phyloP scores from a whole-genome alignment of 176 grass and related monocot genomes.

The Aegilops bicornis region DNA sequence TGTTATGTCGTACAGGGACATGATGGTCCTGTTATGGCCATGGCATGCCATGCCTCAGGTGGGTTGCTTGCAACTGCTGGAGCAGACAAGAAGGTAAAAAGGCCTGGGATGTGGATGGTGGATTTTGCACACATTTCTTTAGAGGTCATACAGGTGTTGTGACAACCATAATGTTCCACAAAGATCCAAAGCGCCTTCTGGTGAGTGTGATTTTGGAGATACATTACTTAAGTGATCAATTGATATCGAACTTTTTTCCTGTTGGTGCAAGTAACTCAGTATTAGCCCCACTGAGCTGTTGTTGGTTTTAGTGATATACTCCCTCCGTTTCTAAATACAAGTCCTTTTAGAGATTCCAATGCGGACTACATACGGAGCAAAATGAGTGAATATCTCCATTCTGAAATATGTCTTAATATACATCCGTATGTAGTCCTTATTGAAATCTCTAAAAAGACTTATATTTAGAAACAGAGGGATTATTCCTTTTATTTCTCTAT shows the following conservation, averaged over 20 bases:
- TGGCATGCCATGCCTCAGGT: constrained; percentile 92
- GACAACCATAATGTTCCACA: constrained; percentile 81
- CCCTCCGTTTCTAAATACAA: no score
- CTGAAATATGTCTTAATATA: no score
- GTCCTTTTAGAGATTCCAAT: no score
- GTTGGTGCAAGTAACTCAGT: not conserved
- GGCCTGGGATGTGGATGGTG: constrained; percentile 95
- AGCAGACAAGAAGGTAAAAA: constrained; percentile 92
- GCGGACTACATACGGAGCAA: no score
- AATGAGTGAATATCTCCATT: no score
- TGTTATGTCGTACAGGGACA: constrained; percentile 62
- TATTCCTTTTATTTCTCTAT: not conserved
- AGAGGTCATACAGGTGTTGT: constrained; percentile 85
- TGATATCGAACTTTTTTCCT: not conserved
- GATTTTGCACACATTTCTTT: constrained; percentile 98
- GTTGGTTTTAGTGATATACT: not conserved
- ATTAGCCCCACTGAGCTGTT: not conserved
- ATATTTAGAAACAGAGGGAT: no score
- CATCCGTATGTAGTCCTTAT: no score
- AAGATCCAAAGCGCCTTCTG: constrained; percentile 74
- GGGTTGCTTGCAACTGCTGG: constrained; percentile 93
- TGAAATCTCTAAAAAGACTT: no score
- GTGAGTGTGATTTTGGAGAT: constrained; percentile 46
- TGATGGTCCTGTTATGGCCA: constrained; percentile 91
- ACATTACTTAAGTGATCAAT: not conserved